Conservation (phyloP, 257 asterid genomes). For the Schizonepeta tenuifolia region DNA sequence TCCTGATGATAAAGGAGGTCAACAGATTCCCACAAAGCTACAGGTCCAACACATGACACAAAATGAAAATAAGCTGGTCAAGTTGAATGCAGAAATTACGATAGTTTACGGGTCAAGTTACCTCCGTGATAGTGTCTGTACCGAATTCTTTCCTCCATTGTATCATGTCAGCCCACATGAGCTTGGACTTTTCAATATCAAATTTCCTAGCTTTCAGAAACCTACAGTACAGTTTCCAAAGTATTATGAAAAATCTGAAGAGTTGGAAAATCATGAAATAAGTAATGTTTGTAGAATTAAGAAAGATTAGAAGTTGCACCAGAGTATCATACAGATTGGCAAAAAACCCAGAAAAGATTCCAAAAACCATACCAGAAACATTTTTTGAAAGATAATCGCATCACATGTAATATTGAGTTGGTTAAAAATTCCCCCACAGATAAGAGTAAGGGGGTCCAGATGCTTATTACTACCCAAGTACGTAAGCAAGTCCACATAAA, state of each 20-base stretch:
- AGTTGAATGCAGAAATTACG: neutral
- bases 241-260: constrained; percentile 15
- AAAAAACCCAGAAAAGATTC: constrained; percentile 8
- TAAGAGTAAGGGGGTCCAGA: neutral
- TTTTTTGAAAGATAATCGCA: neutral
- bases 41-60: neutral
- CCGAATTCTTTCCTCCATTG: constrained; percentile 98
- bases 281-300: constrained; percentile 7
- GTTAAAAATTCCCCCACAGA: neutral
- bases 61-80: neutral
- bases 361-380: neutral
- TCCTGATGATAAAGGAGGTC: constrained; percentile 55
- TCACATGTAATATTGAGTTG: neutral
- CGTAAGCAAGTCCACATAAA: neutral
- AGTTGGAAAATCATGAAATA: constrained; percentile 31
- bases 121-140: constrained; percentile 79
- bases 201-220: constrained; percentile 92
- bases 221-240: constrained; percentile 48
- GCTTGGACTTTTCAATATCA: constrained; percentile 83
- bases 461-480: neutral
- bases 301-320: constrained; percentile 8
- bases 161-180: constrained; percentile 98
- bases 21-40: constrained; percentile 16
- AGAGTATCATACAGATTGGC: neutral
- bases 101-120: constrained; percentile 26